A percentile compares a stretch with the other conserved stretches of the same genome.
Conservation (phyloP, 306 rosid species). For the Citrullus amarus region DNA sequence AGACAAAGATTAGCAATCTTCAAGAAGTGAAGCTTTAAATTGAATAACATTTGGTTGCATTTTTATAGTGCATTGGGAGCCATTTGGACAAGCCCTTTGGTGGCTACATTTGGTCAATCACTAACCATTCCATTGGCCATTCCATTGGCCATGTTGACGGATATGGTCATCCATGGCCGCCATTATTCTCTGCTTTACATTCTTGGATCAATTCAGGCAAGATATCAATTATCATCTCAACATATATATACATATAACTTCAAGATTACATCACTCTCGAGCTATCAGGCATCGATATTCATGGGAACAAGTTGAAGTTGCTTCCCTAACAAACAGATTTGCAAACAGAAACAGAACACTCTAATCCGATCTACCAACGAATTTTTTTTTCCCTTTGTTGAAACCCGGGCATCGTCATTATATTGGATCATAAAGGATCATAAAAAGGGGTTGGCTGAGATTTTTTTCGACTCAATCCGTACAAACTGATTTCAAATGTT, state of each 20-base stretch:
- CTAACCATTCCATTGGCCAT: slow-evolving; percentile 93
- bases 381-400: background rate
- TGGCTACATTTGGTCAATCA: slow-evolving; percentile 91
- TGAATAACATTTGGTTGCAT: slow-evolving; percentile 9
- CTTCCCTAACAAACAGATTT: background rate
- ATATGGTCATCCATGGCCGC: slow-evolving; percentile 92
- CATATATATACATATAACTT: too few relatives aligned
- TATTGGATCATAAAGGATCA: background rate
- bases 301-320: background rate
- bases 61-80: slow-evolving; percentile 64
- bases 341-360: background rate
- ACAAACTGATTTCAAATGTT: background rate
- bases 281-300: background rate
- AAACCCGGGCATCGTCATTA: background rate
- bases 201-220: slow-evolving; percentile 75
- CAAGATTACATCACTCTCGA: background rate
- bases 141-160: slow-evolving; percentile 86
- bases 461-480: background rate
- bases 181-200: slow-evolving; percentile 74
- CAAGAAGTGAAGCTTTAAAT: background rate
- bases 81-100: slow-evolving; percentile 91
- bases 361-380: background rate
- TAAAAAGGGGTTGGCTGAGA: background rate
- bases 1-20: background rate
- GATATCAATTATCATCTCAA: background rate